Base-by-base conservation (phyloP, 352 stramenopile species). In the Pythium sukuiense region DNA sequence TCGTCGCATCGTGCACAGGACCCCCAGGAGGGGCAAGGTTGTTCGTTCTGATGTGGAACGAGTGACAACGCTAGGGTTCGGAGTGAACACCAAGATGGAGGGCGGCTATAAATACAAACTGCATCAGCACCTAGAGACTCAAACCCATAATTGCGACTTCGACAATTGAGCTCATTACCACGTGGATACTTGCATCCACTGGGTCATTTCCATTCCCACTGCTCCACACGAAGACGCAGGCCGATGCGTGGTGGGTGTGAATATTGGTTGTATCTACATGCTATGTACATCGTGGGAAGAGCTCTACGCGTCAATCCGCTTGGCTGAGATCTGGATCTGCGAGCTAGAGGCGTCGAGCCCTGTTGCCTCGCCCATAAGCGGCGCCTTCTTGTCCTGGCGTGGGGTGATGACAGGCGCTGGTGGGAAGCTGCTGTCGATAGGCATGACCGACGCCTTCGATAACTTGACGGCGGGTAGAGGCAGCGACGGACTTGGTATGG, bases 361-460 rank as follows among this genome's bases (percentile, higher is more conserved):
- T 8, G 64, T 70, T 7, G 57, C 56, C 6, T 48, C 41, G 16
- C 18, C 8, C 41, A 26, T 5, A 26, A 3, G 56, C 2, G 54
- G 37, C 3, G 41, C 7, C 1, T 39, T 49, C 12, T 35, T 60
- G 8, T 24, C 13, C 32, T 50, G 26, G 7, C 41, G 5, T 12
- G 33, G 16, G 14, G 35, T 14, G 11, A 62, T 8, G 0, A 29
- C 12, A 16, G 65, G 57, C n/a, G 43, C 32, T 4, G 65, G 59
- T 5, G 53, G 58, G 16, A 64, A 55, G 29, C 59, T 58, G 48
- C 61, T 37, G 43, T 80, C 73, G 32, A 90, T 79, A n/a, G 81
- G 81, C 43, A 90, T 69, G n/a, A 88, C 81, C 0, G 82, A 88
- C 27, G 80, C 69, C 58, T 88, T 88, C 7, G 80, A 89, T 18